Percentiles rank a stretch among this genome's conserved stretches.
These are phyloP conservation scores for Lipomyces sp. DNA, from an alignment of 805 yeast species.

Conservation along the genomic window DNA sequence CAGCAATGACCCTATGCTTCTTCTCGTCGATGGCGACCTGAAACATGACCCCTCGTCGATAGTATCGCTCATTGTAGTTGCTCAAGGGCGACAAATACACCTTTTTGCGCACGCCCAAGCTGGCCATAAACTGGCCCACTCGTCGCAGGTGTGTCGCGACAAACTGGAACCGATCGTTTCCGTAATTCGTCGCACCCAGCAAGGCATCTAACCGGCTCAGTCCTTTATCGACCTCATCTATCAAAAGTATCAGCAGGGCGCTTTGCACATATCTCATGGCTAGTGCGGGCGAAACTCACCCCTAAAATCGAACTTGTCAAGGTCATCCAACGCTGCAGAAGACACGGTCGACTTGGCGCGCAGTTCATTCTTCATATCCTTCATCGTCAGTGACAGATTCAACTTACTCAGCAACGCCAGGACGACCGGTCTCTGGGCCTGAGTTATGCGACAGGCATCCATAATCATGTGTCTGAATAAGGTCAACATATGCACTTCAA, in stretches of 20 bases:
- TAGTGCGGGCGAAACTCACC: constrained; percentile 24
- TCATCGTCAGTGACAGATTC: constrained; percentile 63
- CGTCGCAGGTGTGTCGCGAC: constrained; percentile 60
- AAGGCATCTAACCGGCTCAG: constrained; percentile 47
- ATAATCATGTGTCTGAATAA: constrained; percentile 43
- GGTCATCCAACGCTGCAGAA: constrained; percentile 75
- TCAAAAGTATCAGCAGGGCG: not conserved
- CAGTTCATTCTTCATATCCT: constrained; percentile 54
- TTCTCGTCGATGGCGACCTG: constrained; percentile 72
- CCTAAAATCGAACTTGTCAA: constrained; percentile 75
- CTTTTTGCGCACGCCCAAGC: constrained; percentile 57
- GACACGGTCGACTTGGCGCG: constrained; percentile 70
- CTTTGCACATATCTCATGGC: no score
- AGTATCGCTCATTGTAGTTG: constrained; percentile 77
- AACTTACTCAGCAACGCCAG: constrained; percentile 70
- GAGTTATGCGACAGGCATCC: constrained; percentile 77
- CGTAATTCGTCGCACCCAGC: constrained; percentile 33
- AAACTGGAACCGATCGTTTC: constrained; percentile 67
- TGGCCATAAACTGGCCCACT: constrained; percentile 52
- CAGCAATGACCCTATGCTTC: constrained; percentile 56
- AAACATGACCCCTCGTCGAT: constrained; percentile 80
- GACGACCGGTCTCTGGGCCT: constrained; percentile 67
- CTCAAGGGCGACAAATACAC: constrained; percentile 75
- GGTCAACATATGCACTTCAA: not conserved
- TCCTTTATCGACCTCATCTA: constrained; percentile 60